These are phyloP conservation scores for Colletotrichum sp. DNA, from an alignment of 2,329 filamentous ascomycete genomes.

Conservation along the genomic window DNA sequence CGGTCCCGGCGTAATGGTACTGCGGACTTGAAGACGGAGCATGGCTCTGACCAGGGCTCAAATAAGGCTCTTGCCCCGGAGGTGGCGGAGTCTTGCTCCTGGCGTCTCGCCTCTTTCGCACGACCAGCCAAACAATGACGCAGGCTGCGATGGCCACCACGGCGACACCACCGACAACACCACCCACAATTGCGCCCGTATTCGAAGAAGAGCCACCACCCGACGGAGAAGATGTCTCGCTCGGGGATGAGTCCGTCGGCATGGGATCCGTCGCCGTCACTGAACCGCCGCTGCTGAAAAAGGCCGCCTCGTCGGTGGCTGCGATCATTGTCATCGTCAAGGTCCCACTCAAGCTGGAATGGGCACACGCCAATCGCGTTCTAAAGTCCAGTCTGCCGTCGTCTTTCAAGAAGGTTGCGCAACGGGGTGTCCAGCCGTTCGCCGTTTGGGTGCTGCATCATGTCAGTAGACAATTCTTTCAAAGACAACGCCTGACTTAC, in stretches of 20 bases:
- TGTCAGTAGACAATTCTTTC: background rate
- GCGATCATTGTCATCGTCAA: background rate
- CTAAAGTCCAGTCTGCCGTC: background rate
- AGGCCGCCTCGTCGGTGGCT: background rate
- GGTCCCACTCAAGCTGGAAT: background rate
- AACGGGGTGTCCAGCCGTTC: background rate
- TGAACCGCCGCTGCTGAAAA: background rate
- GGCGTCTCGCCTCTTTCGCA: background rate
- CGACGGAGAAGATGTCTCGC: background rate
- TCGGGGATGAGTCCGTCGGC: background rate
- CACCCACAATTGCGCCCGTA: background rate
- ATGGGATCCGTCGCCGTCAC: background rate
- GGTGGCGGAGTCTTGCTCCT: background rate
- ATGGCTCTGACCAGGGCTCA: background rate
- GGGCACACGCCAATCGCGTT: background rate
- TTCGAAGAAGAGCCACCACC: background rate
- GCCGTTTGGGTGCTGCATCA: background rate
- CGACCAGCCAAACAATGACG: background rate
- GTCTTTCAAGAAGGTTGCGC: background rate
- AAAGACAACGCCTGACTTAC: accelerated
- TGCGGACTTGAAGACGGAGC: background rate
- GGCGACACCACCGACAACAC: background rate
- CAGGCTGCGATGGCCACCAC: constrained; percentile 3
- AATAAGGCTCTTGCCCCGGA: background rate
- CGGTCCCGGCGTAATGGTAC: background rate